A percentile compares a stretch with the other conserved stretches of the same genome.
phyloP scores from a whole-genome alignment of 805 yeast genomes.

The Torulaspora gathmanii region DNA sequence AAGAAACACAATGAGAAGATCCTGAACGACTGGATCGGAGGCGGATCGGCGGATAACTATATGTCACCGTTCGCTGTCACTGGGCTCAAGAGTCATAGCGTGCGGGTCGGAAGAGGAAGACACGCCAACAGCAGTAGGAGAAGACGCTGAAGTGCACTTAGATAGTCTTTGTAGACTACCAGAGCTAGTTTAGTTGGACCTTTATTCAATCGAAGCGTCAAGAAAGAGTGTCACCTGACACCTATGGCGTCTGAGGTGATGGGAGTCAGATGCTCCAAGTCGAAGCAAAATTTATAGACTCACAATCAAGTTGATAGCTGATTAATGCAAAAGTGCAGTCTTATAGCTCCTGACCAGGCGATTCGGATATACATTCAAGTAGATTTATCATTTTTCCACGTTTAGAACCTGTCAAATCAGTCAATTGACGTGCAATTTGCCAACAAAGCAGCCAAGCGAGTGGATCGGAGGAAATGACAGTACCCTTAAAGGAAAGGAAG shows the following conservation, averaged over 20 bases:
- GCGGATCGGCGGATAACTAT: constrained; percentile 71
- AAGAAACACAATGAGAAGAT: constrained; percentile 80
- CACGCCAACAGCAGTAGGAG: constrained; percentile 63
- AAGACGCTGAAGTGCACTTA: constrained; percentile 24
- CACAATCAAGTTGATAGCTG: not conserved
- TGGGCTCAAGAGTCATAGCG: constrained; percentile 60
- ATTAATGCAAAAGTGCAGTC: not conserved
- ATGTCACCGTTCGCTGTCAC: constrained; percentile 80
- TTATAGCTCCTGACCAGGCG: not conserved
- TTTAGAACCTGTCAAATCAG: not conserved
- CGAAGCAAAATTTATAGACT: constrained; percentile 6
- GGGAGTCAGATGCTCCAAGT: not conserved
- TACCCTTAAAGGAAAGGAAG: constrained; percentile 14
- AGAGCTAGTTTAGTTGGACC: not conserved
- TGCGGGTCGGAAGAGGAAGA: constrained; percentile 81
- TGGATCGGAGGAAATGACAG: constrained; percentile 6
- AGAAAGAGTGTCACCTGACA: constrained; percentile 1
- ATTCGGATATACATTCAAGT: not conserved
- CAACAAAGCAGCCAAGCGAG: not conserved
- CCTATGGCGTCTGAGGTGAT: constrained; percentile 3
- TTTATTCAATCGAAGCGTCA: not conserved
- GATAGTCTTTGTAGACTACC: not conserved
- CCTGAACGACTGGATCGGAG: constrained; percentile 85
- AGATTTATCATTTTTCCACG: not conserved
- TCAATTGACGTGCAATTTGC: not conserved